phyloP scores from a whole-genome alignment of 2,329 filamentous ascomycete genomes.

The Talaromyces sp. region DNA sequence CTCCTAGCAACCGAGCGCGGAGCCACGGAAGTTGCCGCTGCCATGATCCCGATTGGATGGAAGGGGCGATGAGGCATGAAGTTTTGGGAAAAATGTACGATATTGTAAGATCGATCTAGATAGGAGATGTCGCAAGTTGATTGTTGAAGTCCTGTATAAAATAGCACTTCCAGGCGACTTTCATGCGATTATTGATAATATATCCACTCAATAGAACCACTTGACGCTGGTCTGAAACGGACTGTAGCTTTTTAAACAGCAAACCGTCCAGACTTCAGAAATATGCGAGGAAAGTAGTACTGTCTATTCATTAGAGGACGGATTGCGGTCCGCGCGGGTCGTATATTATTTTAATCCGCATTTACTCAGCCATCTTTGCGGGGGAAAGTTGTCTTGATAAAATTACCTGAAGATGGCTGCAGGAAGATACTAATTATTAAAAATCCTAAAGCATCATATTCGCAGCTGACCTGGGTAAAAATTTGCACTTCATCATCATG shows the following conservation, averaged over 20 bases:
- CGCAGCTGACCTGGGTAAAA: background rate
- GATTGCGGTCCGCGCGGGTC: too few species aligned
- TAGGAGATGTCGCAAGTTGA: background rate
- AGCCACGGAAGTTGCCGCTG: conserved; percentile 76
- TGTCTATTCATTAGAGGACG: background rate
- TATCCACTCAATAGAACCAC: background rate
- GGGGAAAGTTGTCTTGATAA: background rate
- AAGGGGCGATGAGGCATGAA: conserved; percentile 34
- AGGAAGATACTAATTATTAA: background rate
- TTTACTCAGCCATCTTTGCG: background rate
- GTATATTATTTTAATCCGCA: background rate
- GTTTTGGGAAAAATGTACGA: background rate
- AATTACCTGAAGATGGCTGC: background rate
- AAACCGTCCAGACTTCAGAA: background rate
- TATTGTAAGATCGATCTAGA: background rate
- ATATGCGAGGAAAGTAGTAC: background rate
- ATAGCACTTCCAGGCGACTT: too few species aligned
- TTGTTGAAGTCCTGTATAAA: background rate
- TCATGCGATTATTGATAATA: background rate
- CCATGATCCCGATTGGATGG: conserved; percentile 82
- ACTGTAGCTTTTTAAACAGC: too few species aligned
- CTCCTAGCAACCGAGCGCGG: conserved; percentile 90
- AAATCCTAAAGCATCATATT: background rate
- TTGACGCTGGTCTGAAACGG: too few species aligned
- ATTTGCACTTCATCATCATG: background rate